Conservation (phyloP, 345 rosid genomes). For the Pseudoturritis turrita region DNA sequence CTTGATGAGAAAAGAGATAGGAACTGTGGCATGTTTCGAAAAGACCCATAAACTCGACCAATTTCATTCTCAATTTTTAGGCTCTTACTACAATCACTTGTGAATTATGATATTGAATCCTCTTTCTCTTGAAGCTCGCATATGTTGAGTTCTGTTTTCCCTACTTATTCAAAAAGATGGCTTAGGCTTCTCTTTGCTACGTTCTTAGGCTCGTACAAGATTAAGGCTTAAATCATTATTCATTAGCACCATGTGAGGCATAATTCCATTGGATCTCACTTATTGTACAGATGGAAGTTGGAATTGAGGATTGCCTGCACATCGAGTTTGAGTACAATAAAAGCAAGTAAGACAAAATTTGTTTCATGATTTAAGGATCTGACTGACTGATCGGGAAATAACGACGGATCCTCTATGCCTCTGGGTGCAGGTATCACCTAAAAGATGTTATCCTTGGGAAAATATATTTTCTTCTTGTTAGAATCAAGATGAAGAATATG, state of each 20-base stretch:
- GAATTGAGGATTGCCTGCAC: slow-evolving; percentile 97
- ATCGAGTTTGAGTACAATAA: slow-evolving; percentile 98
- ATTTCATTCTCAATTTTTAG: background rate
- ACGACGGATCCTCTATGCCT: background rate
- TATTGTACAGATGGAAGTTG: slow-evolving; percentile 93
- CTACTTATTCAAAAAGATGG: background rate
- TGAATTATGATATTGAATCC: background rate
- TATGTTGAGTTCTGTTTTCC: background rate
- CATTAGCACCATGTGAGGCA: background rate
- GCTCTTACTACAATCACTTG: background rate
- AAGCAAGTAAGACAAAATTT: slow-evolving; percentile 65
- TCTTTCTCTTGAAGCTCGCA: background rate
- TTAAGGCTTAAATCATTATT: background rate
- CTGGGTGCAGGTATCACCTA: slow-evolving; percentile 74
- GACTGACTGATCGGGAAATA: background rate
- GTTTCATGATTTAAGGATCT: background rate
- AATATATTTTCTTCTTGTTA: slow-evolving; percentile 95
- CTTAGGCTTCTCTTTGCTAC: background rate
- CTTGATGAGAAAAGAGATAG: background rate
- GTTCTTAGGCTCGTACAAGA: background rate
- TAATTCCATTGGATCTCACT: slow-evolving; percentile 1
- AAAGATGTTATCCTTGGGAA: slow-evolving; percentile 97
- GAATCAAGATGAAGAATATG: slow-evolving; percentile 99
- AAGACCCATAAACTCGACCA: background rate
- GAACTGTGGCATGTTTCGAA: background rate